Conservation (phyloP, 1,139 yeast species). For the Yamadazyma epiphylla region DNA sequence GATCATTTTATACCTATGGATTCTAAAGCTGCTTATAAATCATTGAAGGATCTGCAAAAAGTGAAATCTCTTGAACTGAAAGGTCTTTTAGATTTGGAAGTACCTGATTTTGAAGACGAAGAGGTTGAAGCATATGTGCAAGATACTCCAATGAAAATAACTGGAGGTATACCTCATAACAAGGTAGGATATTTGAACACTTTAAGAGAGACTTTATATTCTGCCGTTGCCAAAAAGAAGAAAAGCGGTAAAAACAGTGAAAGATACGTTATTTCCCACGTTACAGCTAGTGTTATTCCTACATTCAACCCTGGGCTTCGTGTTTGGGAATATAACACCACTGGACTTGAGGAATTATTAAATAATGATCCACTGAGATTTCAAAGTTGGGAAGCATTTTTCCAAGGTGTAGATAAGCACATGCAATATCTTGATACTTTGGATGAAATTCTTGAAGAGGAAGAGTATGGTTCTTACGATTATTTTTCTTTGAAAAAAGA, state of each 20-base stretch:
- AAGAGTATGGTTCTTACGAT: conserved; percentile 7
- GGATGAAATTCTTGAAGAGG: conserved; percentile 14
- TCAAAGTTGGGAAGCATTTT: conserved; percentile 53
- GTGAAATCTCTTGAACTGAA: conserved; percentile 7
- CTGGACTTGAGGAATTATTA: conserved; percentile 33
- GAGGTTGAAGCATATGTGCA: conserved; percentile 14
- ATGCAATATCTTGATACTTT: conserved; percentile 20
- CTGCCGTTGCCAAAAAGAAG: conserved; percentile 39
- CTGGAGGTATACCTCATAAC: conserved; percentile 63
- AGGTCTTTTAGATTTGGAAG: conserved; percentile 4
- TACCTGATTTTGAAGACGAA: conserved; percentile 8
- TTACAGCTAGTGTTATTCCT: conserved; percentile 76
- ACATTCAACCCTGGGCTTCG: conserved; percentile 81
- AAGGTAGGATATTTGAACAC: conserved; percentile 60
- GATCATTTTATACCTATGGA: conserved; percentile 82
- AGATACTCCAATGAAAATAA: conserved; percentile 21
- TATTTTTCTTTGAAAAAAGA: conserved; percentile 35
- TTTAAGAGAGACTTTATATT: conserved; percentile 50
- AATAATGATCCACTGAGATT: conserved; percentile 8
- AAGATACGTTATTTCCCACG: conserved; percentile 66
- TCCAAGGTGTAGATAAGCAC: conserved; percentile 39
- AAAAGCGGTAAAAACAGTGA: conserved; percentile 48
- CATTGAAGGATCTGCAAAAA: conserved; percentile 26
- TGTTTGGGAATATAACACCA: conserved; percentile 80
- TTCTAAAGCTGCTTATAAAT: conserved; percentile 61